Conservation (phyloP, 257 asterid genomes). For the Nicotiana knightiana region DNA sequence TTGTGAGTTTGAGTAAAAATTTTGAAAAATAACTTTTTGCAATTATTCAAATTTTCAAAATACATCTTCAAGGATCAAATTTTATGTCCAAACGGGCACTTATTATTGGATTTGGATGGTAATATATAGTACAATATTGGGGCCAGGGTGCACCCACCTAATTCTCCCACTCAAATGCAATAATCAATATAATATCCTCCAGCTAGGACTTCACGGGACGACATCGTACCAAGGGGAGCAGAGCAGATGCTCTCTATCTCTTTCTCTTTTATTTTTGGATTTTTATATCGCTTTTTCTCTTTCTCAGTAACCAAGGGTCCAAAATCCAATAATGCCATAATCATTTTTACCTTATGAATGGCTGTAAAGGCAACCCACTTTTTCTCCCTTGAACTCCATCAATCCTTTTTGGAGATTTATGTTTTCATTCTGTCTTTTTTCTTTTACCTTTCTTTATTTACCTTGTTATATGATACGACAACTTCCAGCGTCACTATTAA, state of each 20-base stretch:
- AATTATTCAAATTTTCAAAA: too few species aligned
- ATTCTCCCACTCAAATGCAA: conserved; percentile 34
- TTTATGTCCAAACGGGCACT: too few species aligned
- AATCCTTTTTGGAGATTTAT: conserved; percentile 38
- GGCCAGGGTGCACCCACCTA: conserved; percentile 43
- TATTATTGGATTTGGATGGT: too few species aligned
- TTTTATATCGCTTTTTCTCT: background rate
- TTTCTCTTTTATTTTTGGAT: conserved; percentile 1
- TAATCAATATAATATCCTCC: conserved; percentile 15
- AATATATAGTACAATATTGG: conserved; percentile 13
- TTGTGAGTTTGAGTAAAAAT: too few species aligned
- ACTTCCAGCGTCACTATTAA: background rate
- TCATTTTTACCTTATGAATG: conserved; percentile 66
- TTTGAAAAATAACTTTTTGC: too few species aligned
- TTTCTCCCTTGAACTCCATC: conserved; percentile 22
- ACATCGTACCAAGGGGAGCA: conserved; percentile 29
- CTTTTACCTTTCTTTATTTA: background rate
- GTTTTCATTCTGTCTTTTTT: conserved; percentile 19
- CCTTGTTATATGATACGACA: background rate
- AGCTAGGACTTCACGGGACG: conserved; percentile 68
- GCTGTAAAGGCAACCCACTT: conserved; percentile 63
- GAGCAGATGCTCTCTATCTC: background rate
- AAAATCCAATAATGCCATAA: conserved; percentile 56
- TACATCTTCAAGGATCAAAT: too few species aligned
- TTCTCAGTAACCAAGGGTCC: conserved; percentile 25